Conservation (phyloP, 2,329 filamentous ascomycete species). For the Zasmidium cellare region DNA sequence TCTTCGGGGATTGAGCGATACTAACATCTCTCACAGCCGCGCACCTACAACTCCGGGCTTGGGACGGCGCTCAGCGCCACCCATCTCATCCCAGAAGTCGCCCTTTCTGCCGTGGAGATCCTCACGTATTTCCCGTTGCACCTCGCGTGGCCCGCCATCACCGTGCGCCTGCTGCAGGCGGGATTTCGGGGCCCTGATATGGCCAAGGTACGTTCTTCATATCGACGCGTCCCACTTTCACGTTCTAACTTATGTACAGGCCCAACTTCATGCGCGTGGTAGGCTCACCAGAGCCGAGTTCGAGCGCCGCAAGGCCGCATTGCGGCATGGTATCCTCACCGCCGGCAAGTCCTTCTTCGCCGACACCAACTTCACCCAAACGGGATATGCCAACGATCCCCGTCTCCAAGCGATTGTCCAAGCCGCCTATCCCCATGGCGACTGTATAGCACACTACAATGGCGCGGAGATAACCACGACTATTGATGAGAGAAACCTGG, state of each 20-base stretch:
- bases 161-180: background rate
- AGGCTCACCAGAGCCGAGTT: background rate
- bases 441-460: background rate
- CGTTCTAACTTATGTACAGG: background rate
- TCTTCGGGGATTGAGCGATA: background rate
- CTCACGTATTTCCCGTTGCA: conserved; percentile 1
- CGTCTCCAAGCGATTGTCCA: background rate
- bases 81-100: background rate
- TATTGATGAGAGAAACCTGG: background rate
- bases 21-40: background rate
- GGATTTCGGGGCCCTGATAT: background rate
- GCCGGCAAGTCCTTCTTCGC: background rate
- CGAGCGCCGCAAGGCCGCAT: background rate
- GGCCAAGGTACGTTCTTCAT: background rate
- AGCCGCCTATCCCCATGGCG: background rate
- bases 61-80: background rate
- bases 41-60: background rate
- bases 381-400: background rate
- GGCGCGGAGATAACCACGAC: background rate
- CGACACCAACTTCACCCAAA: background rate
- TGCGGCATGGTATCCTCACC: background rate
- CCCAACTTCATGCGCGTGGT: background rate
- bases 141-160: background rate
- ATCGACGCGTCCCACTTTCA: background rate
- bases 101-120: background rate